A percentile compares a stretch with the other conserved stretches of the same genome.
Conservation (phyloP, 768 basidiomycete genomes). For the Russula compacta region DNA sequence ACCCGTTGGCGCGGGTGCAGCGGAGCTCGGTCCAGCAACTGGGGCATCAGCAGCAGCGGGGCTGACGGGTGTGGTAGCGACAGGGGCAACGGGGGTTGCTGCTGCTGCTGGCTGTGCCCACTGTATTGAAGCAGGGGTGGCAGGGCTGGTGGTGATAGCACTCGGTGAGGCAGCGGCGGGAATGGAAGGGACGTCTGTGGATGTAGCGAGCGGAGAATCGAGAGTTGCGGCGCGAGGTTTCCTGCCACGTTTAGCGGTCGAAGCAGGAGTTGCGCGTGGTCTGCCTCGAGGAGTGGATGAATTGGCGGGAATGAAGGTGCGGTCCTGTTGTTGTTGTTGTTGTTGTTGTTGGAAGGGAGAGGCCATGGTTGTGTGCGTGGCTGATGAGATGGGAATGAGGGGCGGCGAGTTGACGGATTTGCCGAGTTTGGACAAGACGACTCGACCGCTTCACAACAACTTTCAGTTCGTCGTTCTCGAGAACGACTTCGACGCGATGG, state of each 20-base stretch:
- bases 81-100: neutral
- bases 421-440: neutral
- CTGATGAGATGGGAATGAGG: no score
- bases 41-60: neutral
- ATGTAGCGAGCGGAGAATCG: constrained; percentile 6
- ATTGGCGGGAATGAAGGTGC: constrained; percentile 17
- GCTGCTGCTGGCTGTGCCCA: constrained; percentile 12
- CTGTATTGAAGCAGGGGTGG: neutral
- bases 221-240: constrained; percentile 10
- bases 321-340: neutral
- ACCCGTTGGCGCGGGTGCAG: neutral
- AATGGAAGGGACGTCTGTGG: neutral
- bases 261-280: neutral
- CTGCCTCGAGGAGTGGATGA: constrained; percentile 2
- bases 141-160: neutral
- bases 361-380: neutral
- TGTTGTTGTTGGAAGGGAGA: neutral
- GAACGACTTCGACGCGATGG: constrained; percentile 13
- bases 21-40: neutral
- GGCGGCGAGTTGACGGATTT: neutral
- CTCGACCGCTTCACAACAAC: neutral
- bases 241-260: constrained; percentile 15
- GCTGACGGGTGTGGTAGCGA: neutral
- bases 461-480: neutral
- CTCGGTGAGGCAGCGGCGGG: constrained; percentile 6